Evolutionary conservation across 2,329 filamentous ascomycete genomes (phyloP).

Genomic region (Penicillium brevicompactum): DNA sequence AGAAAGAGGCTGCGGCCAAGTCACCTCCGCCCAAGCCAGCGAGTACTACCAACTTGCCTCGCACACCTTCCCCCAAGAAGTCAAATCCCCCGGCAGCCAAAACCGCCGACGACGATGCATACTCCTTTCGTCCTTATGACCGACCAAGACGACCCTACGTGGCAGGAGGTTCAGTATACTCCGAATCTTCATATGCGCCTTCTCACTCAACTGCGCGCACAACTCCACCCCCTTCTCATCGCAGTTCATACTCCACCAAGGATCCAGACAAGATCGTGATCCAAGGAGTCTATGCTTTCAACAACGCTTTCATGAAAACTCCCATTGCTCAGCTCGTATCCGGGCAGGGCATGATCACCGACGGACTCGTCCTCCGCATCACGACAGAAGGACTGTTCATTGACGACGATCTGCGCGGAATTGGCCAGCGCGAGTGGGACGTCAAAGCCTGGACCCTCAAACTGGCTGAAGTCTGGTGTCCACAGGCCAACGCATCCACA

Average conservation of each 20-base stretch:
- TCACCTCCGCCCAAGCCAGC: slow-evolving; percentile 39
- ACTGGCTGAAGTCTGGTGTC: slow-evolving; percentile 83
- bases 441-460: slow-evolving; percentile 98
- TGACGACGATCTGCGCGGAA: slow-evolving; percentile 88
- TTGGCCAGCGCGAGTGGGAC: slow-evolving; percentile 97
- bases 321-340: slow-evolving; percentile 88
- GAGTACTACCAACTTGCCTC: slow-evolving; percentile 34
- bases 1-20: slow-evolving; percentile 28
- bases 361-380: slow-evolving; percentile 88
- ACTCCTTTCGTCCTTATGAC: slow-evolving; percentile 79
- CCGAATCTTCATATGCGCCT: slow-evolving; percentile 83
- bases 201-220: slow-evolving; percentile 83
- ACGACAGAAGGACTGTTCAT: slow-evolving; percentile 95
- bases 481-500: slow-evolving; percentile 56
- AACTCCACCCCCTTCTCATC: slow-evolving; percentile 76
- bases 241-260: slow-evolving; percentile 79
- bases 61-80: slow-evolving; percentile 45
- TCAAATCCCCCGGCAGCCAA: slow-evolving; percentile 39
- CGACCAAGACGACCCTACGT: slow-evolving; percentile 63
- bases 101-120: slow-evolving; percentile 60
- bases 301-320: slow-evolving; percentile 83
- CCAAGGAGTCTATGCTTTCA: slow-evolving; percentile 88
- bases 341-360: slow-evolving; percentile 80
- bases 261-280: slow-evolving; percentile 97
- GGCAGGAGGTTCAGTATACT: slow-evolving; percentile 72